Evolutionary conservation across 371 early-diverging fungal genomes (phyloP), one percentile per base, ranked within the genome.

Genomic region (Capniomyces stellatus): DNA sequence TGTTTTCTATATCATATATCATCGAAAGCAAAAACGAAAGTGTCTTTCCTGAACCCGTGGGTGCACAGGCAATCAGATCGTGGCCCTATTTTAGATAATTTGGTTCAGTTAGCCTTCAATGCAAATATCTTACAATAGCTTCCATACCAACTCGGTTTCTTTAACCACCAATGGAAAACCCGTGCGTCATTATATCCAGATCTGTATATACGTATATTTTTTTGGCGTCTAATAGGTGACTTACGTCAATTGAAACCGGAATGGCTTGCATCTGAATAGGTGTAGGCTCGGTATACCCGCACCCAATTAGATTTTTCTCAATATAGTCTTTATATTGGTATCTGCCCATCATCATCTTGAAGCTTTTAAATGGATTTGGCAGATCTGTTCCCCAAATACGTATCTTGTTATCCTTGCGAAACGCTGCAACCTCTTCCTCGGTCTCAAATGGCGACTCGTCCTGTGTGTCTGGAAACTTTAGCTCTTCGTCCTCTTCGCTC

Each of bases 31-130:
- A 58, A 62, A 87, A 99, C 1, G 97, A 91, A 63, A 96, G 66
- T 2, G 99, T 99, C 73, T 99, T 99, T 65, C 99, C 99, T n/a
- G 92, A 89, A n/a, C 79, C 73, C 1, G 82, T 81, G 2, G 80
- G 82, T 15, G 85, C 80, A 29, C 75, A 70, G 29, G 75, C 79
- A 43, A 79, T 61, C 23, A 82, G 62, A 52, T 87, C 87, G n/a
- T 80, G 68, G 15, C 46, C 46, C 46, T 44, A 44, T 44, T 23
- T 40, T n/a, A n/a, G n/a, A n/a, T n/a, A n/a, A n/a, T n/a, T n/a
- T n/a, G n/a, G n/a, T n/a, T n/a, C n/a, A n/a, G n/a, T n/a, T n/a
- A n/a, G n/a, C n/a, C n/a, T n/a, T n/a, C n/a, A n/a, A n/a, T n/a
- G n/a, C n/a, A n/a, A n/a, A n/a, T n/a, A n/a, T n/a, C n/a, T n/a